Percentiles rank a stretch among this genome's conserved stretches.
Conservation (phyloP, 2,329 filamentous ascomycete genomes). For the Pseudocercospora fijiensis region DNA sequence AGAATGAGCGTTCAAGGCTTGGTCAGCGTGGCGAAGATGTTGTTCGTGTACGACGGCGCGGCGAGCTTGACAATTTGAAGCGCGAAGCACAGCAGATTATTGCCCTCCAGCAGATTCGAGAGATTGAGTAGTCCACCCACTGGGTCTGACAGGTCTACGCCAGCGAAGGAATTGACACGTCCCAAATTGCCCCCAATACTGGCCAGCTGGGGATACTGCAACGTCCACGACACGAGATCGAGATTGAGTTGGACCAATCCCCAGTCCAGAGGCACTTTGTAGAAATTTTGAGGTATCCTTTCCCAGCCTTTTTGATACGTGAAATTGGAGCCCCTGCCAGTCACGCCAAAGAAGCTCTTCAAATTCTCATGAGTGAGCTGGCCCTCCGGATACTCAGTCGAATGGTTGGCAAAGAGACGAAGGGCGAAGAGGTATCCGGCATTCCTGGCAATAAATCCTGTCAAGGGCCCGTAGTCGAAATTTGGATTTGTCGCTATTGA, state of each 20-base stretch:
- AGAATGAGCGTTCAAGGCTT: constrained; percentile 14
- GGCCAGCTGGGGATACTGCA: background rate
- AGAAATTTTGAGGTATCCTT: background rate
- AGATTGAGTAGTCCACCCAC: constrained; percentile 42
- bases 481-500: constrained; percentile 26
- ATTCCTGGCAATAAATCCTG: constrained; percentile 27
- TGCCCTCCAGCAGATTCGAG: constrained; percentile 15
- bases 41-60: constrained; percentile 35
- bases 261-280: background rate
- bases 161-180: background rate
- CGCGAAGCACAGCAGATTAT: constrained; percentile 16
- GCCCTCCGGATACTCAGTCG: constrained; percentile 28
- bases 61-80: constrained; percentile 35
- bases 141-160: background rate
- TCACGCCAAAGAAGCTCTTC: constrained; percentile 6
- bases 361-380: constrained; percentile 8
- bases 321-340: background rate
- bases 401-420: constrained; percentile 31
- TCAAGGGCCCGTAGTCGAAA: constrained; percentile 33
- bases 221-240: background rate
- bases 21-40: constrained; percentile 26
- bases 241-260: background rate
- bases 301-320: background rate
- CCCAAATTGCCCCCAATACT: background rate
- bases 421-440: constrained; percentile 27